Evolutionary conservation across 75 land plant species (phyloP), one percentile per base, ranked within the genome.

Genomic region (Adiantum capillusveneris): DNA sequence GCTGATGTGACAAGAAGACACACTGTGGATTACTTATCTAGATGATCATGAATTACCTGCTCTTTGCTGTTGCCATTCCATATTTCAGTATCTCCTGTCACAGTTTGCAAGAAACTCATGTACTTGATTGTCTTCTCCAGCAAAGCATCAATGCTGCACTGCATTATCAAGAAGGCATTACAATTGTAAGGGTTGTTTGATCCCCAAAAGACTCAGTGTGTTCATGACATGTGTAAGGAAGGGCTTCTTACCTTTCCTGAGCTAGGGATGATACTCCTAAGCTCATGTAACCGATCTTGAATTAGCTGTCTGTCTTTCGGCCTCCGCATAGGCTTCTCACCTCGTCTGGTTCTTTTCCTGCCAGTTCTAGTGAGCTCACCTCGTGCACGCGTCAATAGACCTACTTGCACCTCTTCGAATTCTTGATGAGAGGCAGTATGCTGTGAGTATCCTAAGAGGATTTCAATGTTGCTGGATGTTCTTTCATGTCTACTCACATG

Each of bases 251-350:
- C 88, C 81, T 85, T 86, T 18, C 83, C 45, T 34, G 87, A 83
- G 68, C 68, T 82, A 1, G 90, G 90, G 16, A 86, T 74, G 45
- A 86, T 78, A 39, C 82, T 83, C 24, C 90, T 57, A 46, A 86
- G 64, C 31, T 86, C 90, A 48, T 79, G 75, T 1, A 86, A 72
- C 11, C 90, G 79, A 63, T 86, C 90, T 46, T 86, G 90, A 37
- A 86, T 86, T 62, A 76, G 59, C 57, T 86, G 90, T 43, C 90
- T 75, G 57, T 82, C 90, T 56, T 77, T 82, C 31, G 90, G 90
- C 71, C 90, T 72, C 31, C 86, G 90, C 57, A 80, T 79, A 48
- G 60, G n/a, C 57, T 66, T 79, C 59, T 86, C 90, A 56, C 86
- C 82, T 43, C 82, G 77, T 60, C 69, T 68, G 25, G 76, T 66